Percentiles rank a stretch among this genome's conserved stretches.
Conservation (phyloP, 108 stramenopile species). For the Cylindrotheca closterium region DNA sequence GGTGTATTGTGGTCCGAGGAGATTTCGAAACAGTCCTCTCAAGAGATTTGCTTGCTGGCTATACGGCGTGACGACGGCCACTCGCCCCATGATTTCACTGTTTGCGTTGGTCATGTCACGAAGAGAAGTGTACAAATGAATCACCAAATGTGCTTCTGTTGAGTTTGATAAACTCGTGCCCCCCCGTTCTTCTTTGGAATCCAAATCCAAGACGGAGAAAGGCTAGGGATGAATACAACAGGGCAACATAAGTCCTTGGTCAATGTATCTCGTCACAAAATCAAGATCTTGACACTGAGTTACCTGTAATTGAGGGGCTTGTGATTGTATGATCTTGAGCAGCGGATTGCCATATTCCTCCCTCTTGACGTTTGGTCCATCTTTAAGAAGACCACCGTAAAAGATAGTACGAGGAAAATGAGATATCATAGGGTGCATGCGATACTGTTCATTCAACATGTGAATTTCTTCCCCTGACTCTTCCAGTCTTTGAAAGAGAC, state of each 20-base stretch:
- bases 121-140: slow-evolving; percentile 61
- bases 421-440: slow-evolving; percentile 91
- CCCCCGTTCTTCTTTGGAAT: slow-evolving; percentile 80
- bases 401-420: slow-evolving; percentile 88
- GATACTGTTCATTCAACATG: slow-evolving; percentile 96
- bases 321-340: slow-evolving; percentile 34
- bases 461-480: slow-evolving; percentile 90
- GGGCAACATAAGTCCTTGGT: no score
- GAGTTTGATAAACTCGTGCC: slow-evolving; percentile 81
- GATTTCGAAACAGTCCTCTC: slow-evolving; percentile 48
- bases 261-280: no score
- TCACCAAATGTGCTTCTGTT: slow-evolving; percentile 73
- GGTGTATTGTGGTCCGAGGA: slow-evolving; percentile 45
- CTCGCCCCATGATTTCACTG: slow-evolving; percentile 48
- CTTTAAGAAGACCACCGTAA: slow-evolving; percentile 79
- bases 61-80: slow-evolving; percentile 93
- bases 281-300: not conserved
- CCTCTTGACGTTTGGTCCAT: slow-evolving; percentile 80
- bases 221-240: slow-evolving; percentile 51
- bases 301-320: slow-evolving; percentile 52
- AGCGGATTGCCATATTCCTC: slow-evolving; percentile 73
- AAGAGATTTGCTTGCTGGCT: slow-evolving; percentile 82
- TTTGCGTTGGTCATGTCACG: slow-evolving; percentile 27
- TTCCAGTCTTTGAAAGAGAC: slow-evolving; percentile 95
- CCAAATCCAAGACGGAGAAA: slow-evolving; percentile 80